These are phyloP conservation scores for Naganishia sp. DNA, from an alignment of 1,284 basidiomycete species.

Conservation along the genomic window DNA sequence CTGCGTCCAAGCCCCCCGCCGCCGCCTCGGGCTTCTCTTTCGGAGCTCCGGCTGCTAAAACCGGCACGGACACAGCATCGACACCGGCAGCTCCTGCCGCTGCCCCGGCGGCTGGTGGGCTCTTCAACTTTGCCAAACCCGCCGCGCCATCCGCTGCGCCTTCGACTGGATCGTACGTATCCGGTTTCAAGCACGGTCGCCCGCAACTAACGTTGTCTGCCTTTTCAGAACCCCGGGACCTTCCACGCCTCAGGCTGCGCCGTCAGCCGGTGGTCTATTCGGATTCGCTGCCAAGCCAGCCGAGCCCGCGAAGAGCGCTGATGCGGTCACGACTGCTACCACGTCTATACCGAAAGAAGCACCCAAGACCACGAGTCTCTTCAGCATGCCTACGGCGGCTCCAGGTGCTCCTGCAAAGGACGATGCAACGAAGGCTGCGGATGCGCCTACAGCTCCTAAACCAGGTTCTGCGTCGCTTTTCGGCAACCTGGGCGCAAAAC, in stretches of 20 bases:
- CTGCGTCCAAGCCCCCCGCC: neutral
- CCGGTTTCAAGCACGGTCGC: neutral
- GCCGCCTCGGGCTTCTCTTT: conserved; percentile 10
- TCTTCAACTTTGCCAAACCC: conserved; percentile 26
- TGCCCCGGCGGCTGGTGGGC: conserved; percentile 18
- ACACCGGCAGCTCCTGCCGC: conserved; percentile 13
- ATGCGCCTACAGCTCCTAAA: conserved; percentile 11
- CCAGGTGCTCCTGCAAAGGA: conserved; percentile 1
- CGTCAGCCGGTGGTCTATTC: conserved; percentile 1
- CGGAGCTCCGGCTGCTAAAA: neutral
- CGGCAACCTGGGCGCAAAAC: conserved; percentile 20
- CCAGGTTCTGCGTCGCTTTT: conserved; percentile 22
- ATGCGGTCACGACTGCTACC: conserved; percentile 3
- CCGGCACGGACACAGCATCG: neutral
- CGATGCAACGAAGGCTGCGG: neutral
- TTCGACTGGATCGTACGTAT: conserved; percentile 22
- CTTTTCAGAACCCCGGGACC: conserved; percentile 20
- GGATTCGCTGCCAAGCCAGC: conserved; percentile 24
- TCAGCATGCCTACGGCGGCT: conserved; percentile 15
- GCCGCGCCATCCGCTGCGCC: conserved; percentile 10
- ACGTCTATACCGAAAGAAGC: conserved; percentile 12
- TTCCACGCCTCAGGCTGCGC: conserved; percentile 7
- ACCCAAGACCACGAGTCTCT: conserved; percentile 3
- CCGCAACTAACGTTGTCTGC: neutral
- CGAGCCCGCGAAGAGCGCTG: conserved; percentile 5